Evolutionary conservation across 2,329 filamentous ascomycete species (phyloP), one percentile per base, ranked within the genome.

Genomic region (Parafenestella ontariensis): DNA sequence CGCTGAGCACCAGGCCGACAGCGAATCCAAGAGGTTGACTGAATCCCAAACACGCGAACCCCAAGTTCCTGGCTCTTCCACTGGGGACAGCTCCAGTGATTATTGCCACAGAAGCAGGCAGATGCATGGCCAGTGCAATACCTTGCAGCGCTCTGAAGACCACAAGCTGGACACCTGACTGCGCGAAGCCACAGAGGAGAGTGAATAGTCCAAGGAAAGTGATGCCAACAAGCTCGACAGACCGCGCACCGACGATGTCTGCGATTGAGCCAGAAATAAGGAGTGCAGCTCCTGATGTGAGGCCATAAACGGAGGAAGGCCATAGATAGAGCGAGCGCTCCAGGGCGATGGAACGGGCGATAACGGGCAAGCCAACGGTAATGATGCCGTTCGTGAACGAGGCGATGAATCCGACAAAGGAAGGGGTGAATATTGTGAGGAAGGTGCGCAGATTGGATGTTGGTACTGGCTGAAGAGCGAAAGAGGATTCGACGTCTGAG

Each of bases 21-120:
- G 79, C 81, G 58, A 83, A 85, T 0, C 82, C 83, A 0, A 84
- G 64, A 0, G 81, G 78, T 49, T 80, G 77, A 36, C 77, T 78
- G 20, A 82, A 63, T 0, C 82, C 81, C 5, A 82, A 52, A 49
- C 76, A 80, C 28, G 59, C 62, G 57, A 75, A 71, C 0, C 66
- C 62, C 65, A 80, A 44, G 66, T 73, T 73, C 17, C 69, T 54
- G 3, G 62, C 54, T 43, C 62, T 53, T 10, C 71, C 70, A 13
- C 57, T 46, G 1, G 65, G 68, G 2, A 71, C 60, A 21, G 65
- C 61, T 5, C 47, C 53, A 0, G 69, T 75, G 46, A 82, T 80
- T 20, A 82, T 76, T 1, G 78, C 75, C 0, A 82, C 79, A 0
- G 78, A 77, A 0, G 79, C 78, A 1, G 80, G 79, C 0, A 82